Percentiles rank a stretch among this genome's conserved stretches.
Conservation (phyloP, 164 flowering plant species). For the Vitis labrusca region DNA sequence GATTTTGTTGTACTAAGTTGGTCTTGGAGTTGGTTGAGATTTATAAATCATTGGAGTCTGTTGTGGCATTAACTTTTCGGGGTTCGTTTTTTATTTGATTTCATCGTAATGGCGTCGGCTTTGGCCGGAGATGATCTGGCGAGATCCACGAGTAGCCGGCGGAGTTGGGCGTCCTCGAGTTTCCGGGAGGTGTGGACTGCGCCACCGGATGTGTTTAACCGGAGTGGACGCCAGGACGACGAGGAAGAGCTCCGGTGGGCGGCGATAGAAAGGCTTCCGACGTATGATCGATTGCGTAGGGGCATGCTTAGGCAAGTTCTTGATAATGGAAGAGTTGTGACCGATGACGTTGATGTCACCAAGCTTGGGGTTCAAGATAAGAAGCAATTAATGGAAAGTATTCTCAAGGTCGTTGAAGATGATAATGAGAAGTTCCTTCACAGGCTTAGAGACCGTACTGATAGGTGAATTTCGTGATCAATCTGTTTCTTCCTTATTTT, state of each 20-base stretch:
- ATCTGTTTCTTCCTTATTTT: neutral
- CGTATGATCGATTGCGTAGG: slow-evolving; percentile 45
- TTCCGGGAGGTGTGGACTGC: slow-evolving; percentile 30
- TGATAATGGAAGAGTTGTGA: slow-evolving; percentile 37
- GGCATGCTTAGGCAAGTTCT: slow-evolving; percentile 41
- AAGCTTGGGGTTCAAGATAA: slow-evolving; percentile 36
- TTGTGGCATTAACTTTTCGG: too few species aligned
- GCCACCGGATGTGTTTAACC: slow-evolving; percentile 29
- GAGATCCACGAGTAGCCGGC: slow-evolving; percentile 25
- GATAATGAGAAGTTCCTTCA: slow-evolving; percentile 51
- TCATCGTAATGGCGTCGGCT: neutral
- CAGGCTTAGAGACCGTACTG: slow-evolving; percentile 37
- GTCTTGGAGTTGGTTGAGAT: too few species aligned
- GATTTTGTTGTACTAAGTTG: too few species aligned
- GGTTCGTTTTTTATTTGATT: too few species aligned
- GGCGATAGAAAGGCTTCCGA: slow-evolving; percentile 65
- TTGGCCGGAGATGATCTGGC: slow-evolving; percentile 30
- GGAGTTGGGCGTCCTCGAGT: slow-evolving; percentile 29
- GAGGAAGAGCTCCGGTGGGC: slow-evolving; percentile 69
- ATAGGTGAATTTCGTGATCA: slow-evolving; percentile 24
- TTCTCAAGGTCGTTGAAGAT: slow-evolving; percentile 39
- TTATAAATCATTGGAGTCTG: too few species aligned
- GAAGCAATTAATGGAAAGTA: slow-evolving; percentile 41
- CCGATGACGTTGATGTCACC: slow-evolving; percentile 38
- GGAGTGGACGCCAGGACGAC: slow-evolving; percentile 35